A percentile compares a stretch with the other conserved stretches of the same genome.
Conservation (phyloP, 2,329 filamentous ascomycete species). For the Aspergillus fructus region DNA sequence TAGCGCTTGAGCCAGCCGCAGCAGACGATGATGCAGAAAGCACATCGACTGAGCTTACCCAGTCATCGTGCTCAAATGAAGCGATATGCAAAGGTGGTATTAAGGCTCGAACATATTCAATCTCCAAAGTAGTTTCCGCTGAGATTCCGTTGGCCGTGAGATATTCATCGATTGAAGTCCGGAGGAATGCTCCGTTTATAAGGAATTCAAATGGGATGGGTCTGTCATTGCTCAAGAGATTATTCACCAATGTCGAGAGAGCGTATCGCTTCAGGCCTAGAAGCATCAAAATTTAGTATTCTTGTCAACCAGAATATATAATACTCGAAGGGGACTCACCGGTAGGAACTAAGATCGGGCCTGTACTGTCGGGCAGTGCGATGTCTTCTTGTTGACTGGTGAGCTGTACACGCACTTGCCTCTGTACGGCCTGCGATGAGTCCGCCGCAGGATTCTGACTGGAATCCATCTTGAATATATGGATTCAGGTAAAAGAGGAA, state of each 20-base stretch:
- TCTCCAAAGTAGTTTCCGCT: conserved; percentile 77
- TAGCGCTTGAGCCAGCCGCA: conserved; percentile 49
- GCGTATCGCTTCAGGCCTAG: conserved; percentile 57
- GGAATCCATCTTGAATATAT: conserved; percentile 26
- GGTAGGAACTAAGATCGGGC: conserved; percentile 58
- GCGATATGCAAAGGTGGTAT: conserved; percentile 86
- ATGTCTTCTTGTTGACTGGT: conserved; percentile 54
- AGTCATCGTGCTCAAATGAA: conserved; percentile 96
- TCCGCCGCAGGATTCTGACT: conserved; percentile 19
- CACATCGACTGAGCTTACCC: conserved; percentile 86
- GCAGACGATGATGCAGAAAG: conserved; percentile 67
- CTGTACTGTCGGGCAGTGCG: conserved; percentile 53
- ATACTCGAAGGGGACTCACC: conserved; percentile 38
- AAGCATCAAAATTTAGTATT: conserved; percentile 14
- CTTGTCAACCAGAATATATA: not conserved
- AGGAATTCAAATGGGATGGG: conserved; percentile 76
- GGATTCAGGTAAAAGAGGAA: not conserved
- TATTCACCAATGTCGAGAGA: conserved; percentile 64
- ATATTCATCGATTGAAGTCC: conserved; percentile 87
- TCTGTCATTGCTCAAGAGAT: conserved; percentile 56
- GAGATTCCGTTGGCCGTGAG: conserved; percentile 83
- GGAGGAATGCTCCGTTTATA: conserved; percentile 88
- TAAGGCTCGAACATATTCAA: conserved; percentile 91
- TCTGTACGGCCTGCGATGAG: conserved; percentile 30
- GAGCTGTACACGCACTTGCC: conserved; percentile 57